Evolutionary conservation across 257 asterid genomes (phyloP), one percentile per base, ranked within the genome.

Genomic region (Scutellaria barbata): DNA sequence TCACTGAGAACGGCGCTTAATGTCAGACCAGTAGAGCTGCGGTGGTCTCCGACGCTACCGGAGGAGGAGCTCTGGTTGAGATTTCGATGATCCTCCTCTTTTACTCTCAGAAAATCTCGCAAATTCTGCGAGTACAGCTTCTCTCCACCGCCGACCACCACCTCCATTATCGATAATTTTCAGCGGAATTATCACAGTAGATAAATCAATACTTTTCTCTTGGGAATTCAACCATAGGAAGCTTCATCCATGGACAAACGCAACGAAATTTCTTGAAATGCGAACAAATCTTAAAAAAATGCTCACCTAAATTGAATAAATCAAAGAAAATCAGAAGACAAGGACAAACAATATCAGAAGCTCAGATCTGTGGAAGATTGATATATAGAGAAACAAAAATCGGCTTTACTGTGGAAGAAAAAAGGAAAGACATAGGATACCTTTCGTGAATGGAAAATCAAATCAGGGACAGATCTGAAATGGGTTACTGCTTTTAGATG

Each of bases 81-180:
- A 73, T 68, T 72, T 48, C 42, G 46, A 50, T 71, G 84, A 68
- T 71, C 78, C 13, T 83, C 85, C 72, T 83, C 85, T 52, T 79
- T 78, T 37, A 76, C 74, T 47, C 82, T 62, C 62, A 81, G 56
- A 63, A 81, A 63, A 8, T 84, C 85, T 12, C 84, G 77, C 45
- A 81, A 75, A 73, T 84, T 79, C 37, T 80, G 83, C 59, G 83
- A 77, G 71, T 63, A 74, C n/a, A 81, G 63, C 42, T 53, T 66
- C 74, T 74, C 81, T 53, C 75, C 74, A 50, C 55, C 76, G 14
- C 70, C 65, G 63, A 45, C 73, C 72, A 10, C 80, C 72, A 70
- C 16, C 65, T 64, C 78, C 78, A 76, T 76, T n/a, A 52, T 1
- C 68, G 43, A 10, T 14, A 46, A 22, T 22, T 22, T 22, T 22